These are phyloP conservation scores for Colletotrichum noveboracense DNA, from an alignment of 2,329 filamentous ascomycete species.

Conservation along the genomic window DNA sequence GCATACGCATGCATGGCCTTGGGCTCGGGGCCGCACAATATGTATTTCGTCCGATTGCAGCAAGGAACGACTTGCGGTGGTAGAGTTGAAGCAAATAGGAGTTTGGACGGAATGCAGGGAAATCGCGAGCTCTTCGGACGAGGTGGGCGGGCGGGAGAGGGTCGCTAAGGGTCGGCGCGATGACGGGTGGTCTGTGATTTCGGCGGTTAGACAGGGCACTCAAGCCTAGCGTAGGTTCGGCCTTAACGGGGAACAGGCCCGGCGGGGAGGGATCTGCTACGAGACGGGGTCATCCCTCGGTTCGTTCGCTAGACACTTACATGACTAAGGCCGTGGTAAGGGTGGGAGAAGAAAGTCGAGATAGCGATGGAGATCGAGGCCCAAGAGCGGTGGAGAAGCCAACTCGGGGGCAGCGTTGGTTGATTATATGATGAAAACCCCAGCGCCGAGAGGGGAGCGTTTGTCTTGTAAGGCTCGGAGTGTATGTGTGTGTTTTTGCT, in stretches of 20 bases:
- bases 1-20: slow-evolving; percentile 8
- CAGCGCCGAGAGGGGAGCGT: not conserved
- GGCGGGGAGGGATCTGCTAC: not conserved
- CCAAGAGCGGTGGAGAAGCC: not conserved
- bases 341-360: not conserved
- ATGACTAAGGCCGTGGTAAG: not conserved
- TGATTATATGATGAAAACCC: not conserved
- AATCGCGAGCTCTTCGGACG: not conserved
- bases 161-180: slow-evolving; percentile 5
- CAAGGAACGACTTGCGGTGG: not conserved
- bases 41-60: not conserved
- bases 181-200: slow-evolving; percentile 14
- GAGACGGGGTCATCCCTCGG: slow-evolving; percentile 10
- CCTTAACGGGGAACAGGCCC: slow-evolving; percentile 4
- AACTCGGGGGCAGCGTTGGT: not conserved
- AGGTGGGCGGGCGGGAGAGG: not conserved
- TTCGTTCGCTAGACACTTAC: slow-evolving; percentile 5
- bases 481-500: not conserved
- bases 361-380: not conserved
- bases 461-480: not conserved
- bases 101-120: slow-evolving; percentile 5
- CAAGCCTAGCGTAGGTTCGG: not conserved
- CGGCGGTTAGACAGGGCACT: slow-evolving; percentile 18
- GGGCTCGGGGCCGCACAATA: not conserved
- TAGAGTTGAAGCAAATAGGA: not conserved